phyloP scores from a whole-genome alignment of 2,329 filamentous ascomycete species.

The Beauveria medogensis region DNA sequence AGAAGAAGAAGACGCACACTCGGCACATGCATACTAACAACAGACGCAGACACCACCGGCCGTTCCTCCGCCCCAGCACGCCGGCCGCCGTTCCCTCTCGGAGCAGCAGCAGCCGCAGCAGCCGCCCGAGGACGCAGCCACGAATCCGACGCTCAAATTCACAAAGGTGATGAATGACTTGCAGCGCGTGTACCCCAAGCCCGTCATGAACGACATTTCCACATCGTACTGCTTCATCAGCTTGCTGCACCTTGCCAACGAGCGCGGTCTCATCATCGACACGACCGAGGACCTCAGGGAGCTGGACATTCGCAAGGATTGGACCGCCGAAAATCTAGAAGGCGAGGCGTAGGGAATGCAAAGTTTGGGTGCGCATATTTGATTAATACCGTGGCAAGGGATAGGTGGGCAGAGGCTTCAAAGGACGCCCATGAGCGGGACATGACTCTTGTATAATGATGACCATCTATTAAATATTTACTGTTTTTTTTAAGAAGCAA shows the following conservation, averaged over 20 bases:
- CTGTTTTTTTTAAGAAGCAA: neutral
- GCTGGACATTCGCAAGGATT: constrained; percentile 54
- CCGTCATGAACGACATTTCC: constrained; percentile 86
- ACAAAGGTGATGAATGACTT: constrained; percentile 87
- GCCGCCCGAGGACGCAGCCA: constrained; percentile 23
- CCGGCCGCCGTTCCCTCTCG: neutral
- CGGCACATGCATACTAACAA: neutral
- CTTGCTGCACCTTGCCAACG: constrained; percentile 82
- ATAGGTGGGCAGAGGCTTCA: too few relatives aligned
- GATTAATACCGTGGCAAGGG: too few relatives aligned
- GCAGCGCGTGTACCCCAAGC: constrained; percentile 75
- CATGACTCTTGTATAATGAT: neutral
- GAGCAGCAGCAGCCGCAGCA: constrained; percentile 25
- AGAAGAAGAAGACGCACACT: neutral
- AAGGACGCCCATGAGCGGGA: too few relatives aligned
- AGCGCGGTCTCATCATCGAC: constrained; percentile 76
- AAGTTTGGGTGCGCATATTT: too few relatives aligned
- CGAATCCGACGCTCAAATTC: constrained; percentile 63
- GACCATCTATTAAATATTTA: neutral
- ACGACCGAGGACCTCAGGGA: constrained; percentile 51
- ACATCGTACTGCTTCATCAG: constrained; percentile 93
- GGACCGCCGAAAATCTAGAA: constrained; percentile 47
- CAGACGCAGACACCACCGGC: constrained; percentile 1
- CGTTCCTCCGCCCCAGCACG: neutral
- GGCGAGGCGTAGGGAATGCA: constrained; percentile 20